phyloP scores from a whole-genome alignment of 352 stramenopile genomes.

The Phytopythium boreale region DNA sequence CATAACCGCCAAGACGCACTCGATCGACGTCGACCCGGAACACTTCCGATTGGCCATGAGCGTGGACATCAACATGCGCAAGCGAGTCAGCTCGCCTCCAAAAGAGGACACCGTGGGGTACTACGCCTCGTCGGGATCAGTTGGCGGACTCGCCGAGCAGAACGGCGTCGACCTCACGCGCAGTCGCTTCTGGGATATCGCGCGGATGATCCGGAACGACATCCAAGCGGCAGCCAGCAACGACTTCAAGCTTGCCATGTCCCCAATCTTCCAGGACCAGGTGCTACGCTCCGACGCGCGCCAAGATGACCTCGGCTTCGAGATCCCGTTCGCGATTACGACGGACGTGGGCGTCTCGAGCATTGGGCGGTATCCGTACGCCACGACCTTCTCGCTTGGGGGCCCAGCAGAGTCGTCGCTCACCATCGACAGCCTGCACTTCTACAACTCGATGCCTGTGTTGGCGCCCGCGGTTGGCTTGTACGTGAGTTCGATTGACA shows the following conservation, averaged over 20 bases:
- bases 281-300: slow-evolving; percentile 21
- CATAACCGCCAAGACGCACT: slow-evolving; percentile 18
- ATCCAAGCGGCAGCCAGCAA: slow-evolving; percentile 25
- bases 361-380: slow-evolving; percentile 25
- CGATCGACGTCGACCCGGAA: slow-evolving; percentile 14
- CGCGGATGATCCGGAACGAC: slow-evolving; percentile 20
- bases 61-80: slow-evolving; percentile 46
- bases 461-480: slow-evolving; percentile 42
- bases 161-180: slow-evolving; percentile 33
- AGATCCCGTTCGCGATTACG: slow-evolving; percentile 24
- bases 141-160: slow-evolving; percentile 12
- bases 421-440: slow-evolving; percentile 40
- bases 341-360: slow-evolving; percentile 23
- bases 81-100: slow-evolving; percentile 27
- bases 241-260: slow-evolving; percentile 20
- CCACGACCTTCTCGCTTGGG: slow-evolving; percentile 16
- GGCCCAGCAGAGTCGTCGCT: not conserved
- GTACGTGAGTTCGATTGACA: slow-evolving; percentile 38
- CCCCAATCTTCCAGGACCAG: slow-evolving; percentile 27
- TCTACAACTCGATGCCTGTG: slow-evolving; percentile 54
- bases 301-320: slow-evolving; percentile 15
- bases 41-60: slow-evolving; percentile 39
- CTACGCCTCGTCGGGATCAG: slow-evolving; percentile 16
- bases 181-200: slow-evolving; percentile 45
- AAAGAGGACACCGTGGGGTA: slow-evolving; percentile 31